Base-by-base conservation (phyloP, 768 basidiomycete species). In the Leccinum variicolor region DNA sequence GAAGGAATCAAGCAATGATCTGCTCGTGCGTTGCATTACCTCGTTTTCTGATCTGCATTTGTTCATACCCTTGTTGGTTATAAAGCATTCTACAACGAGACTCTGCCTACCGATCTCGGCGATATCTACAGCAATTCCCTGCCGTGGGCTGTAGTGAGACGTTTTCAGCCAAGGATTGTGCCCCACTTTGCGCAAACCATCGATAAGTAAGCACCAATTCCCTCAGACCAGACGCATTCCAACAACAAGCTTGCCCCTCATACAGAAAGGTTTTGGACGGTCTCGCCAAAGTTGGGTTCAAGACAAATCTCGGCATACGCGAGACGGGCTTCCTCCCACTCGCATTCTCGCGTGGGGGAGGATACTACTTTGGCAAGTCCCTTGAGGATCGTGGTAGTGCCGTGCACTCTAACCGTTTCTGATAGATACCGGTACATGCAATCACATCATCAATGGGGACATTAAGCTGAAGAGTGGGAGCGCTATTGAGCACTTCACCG, bases 381-480 rank as follows among this genome's bases (percentile, higher is more conserved):
- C 29, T 7, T 1, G 14, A 14, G 25, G 1, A 8, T 3, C 13
- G 13, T 10, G 17, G 13, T 11, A 17, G 29, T 9, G 2, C 4
- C 3, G 8, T 36, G 7, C 36, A 7, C 34, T 53, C 2, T 51
- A 14, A 1, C 2, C 17, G 6, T 6, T n/a, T 6, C 31, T 6
- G 19, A 50, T 39, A 74, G 74, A 73, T n/a, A 62, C 64, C 8
- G 80, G 79, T 14, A 77, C 78, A 1, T 75, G 76, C 52, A 71
- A 75, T 53, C 69, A 77, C 52, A 77, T 82, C 60, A 74, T 73
- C 21, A 65, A 78, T 17, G 79, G 82, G 13, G 72, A 75, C 45
- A 81, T 84, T 70, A 80, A 81, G 62, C 61, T 84, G 66, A 82
- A 80, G 72, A 76, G 69, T 60, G 81, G 79, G 21, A 66, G 71